These are phyloP conservation scores for Scytalidium lignicola DNA, from an alignment of 2,329 filamentous ascomycete species.

Conservation along the genomic window DNA sequence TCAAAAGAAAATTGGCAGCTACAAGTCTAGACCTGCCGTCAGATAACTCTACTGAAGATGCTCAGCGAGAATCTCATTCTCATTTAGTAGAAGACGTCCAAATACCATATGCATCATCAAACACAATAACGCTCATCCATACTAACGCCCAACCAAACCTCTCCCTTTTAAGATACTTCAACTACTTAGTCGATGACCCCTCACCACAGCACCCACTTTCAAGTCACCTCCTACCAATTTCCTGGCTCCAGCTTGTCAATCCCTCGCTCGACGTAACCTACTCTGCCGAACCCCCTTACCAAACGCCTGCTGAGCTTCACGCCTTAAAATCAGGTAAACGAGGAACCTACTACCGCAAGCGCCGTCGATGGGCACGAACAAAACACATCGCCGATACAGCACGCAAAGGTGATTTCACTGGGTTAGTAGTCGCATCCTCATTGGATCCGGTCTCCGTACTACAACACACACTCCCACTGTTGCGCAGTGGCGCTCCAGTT, in stretches of 20 bases:
- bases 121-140: conserved; percentile 78
- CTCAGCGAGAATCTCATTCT: neutral
- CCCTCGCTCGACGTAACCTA: conserved; percentile 74
- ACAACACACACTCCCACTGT: conserved; percentile 68
- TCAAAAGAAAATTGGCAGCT: neutral
- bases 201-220: conserved; percentile 69
- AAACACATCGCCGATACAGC: conserved; percentile 70
- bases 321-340: conserved; percentile 77
- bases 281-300: conserved; percentile 53
- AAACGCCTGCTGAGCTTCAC: conserved; percentile 56
- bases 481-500: conserved; percentile 77
- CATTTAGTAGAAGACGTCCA: conserved; percentile 5
- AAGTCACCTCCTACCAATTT: conserved; percentile 74
- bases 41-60: conserved; percentile 5
- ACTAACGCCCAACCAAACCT: conserved; percentile 83
- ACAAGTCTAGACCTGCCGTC: neutral
- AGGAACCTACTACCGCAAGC: conserved; percentile 84
- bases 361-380: conserved; percentile 71
- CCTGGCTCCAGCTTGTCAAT: conserved; percentile 85
- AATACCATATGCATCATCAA: conserved; percentile 33
- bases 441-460: conserved; percentile 80
- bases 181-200: conserved; percentile 68
- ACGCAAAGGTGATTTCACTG: conserved; percentile 71
- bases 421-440: conserved; percentile 72
- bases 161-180: conserved; percentile 81